Percentiles rank a stretch among this genome's conserved stretches.
Evolutionary conservation across 495 filamentous ascomycete genomes (phyloP).

Genomic region (Neurospora pannonica): DNA sequence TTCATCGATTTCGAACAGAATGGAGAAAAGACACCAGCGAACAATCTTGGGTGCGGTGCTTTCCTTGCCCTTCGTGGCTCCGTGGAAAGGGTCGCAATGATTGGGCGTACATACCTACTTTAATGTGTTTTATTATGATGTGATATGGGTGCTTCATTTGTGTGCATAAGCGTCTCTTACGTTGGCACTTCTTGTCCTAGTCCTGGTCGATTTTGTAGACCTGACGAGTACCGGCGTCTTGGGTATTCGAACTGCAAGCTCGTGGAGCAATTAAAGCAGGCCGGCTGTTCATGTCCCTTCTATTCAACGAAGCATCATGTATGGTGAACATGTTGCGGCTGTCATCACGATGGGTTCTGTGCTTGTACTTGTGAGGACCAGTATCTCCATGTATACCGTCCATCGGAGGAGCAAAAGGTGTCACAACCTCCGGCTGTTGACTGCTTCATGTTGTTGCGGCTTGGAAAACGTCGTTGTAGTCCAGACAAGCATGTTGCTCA

Average conservation of each 20-base stretch:
- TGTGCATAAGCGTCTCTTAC: neutral
- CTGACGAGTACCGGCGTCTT: neutral
- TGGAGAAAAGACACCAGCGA: constrained; percentile 40
- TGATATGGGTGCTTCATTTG: neutral
- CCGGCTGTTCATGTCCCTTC: neutral
- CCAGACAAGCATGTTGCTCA: neutral
- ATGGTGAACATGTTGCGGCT: neutral
- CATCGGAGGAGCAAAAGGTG: neutral
- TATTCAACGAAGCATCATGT: neutral
- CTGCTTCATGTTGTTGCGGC: neutral
- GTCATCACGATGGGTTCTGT: neutral
- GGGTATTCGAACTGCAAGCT: neutral
- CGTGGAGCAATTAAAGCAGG: neutral
- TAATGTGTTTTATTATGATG: neutral
- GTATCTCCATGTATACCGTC: neutral
- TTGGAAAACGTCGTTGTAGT: neutral
- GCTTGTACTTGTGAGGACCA: neutral
- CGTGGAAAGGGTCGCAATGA: constrained; percentile 46
- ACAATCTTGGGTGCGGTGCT: constrained; percentile 52
- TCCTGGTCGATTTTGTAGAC: too few species aligned
- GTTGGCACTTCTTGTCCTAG: too few species aligned
- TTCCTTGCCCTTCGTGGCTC: constrained; percentile 23
- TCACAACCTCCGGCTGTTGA: neutral
- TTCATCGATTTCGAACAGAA: constrained; percentile 39
- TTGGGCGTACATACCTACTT: constrained; percentile 38